Base-by-base conservation (phyloP, 305 asterid species). In the Fraxinus baroniana region DNA sequence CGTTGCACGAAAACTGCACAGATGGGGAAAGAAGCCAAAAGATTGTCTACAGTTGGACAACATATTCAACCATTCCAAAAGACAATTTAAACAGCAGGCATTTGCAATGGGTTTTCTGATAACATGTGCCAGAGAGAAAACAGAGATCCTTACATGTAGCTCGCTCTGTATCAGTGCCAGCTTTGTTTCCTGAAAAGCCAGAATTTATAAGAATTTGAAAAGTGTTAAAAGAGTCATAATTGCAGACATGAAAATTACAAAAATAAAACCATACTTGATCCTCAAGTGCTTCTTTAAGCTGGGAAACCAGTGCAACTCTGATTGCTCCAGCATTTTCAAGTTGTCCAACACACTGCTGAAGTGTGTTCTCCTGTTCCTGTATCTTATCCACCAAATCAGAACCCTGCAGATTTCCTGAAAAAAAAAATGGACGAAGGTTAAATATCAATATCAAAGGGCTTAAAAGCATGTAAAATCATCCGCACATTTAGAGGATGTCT, bases 211-310 rank as follows among this genome's bases (percentile, higher is more conserved):
- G 86, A 68, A 39, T 41, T 76, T 62, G 44, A 71, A 71, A 28
- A 84, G n/a, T 41, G 15, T 39, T 46, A 32, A 28, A 28, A 32
- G 32, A 30, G 71, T 70, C 76, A 78, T 79, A 78, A 79, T 72
- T 70, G 75, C 83, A n/a, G 57, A 71, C 66, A 73, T 22, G 30
- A 75, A 36, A 78, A 44, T 52, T 35, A 76, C 78, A 81, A 84
- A 75, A 76, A 28, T 7, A 32, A 60, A 80, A 83, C 74, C 87
- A 46, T 92, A 96, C 99, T 86, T 96, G 98, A 86, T 92, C 97
- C 84, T 85, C 92, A 86, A 92, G 94, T 60, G 99, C 99, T 83
- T 91, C 98, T 78, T 85, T 90, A 83, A 96, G 99, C 84, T 86
- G 94, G 81, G 94, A 92, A 80, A 91, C 86, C 87, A 96, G 87